Conservation (phyloP, 306 rosid genomes). For the Fragaria iinumae region DNA sequence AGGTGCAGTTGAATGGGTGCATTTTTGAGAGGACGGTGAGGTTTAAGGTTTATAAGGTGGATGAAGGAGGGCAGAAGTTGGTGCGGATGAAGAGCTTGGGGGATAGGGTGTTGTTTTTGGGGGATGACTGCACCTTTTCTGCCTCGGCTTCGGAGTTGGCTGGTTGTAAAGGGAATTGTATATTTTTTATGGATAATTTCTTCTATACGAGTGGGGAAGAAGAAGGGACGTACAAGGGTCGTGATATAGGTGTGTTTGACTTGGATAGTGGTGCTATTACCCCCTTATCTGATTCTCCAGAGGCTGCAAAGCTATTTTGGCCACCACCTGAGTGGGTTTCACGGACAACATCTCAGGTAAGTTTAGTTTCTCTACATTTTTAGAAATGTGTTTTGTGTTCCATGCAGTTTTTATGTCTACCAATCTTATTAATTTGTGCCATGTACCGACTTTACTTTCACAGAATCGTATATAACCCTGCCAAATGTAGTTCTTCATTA, state of each 20-base stretch:
- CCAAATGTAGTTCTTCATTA: not conserved
- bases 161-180: constrained; percentile 50
- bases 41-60: constrained; percentile 53
- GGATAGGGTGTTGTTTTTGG: constrained; percentile 63
- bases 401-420: not conserved
- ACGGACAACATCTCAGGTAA: constrained; percentile 27
- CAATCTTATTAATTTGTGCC: not conserved
- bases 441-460: not conserved
- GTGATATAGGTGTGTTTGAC: constrained; percentile 49
- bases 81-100: constrained; percentile 50
- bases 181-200: constrained; percentile 57
- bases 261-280: constrained; percentile 44
- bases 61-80: constrained; percentile 52
- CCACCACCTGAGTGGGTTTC: constrained; percentile 69
- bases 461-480: not conserved
- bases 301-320: constrained; percentile 60
- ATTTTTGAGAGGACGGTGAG: constrained; percentile 52
- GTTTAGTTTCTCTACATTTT: constrained; percentile 13
- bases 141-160: constrained; percentile 44
- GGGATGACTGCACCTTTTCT: constrained; percentile 73
- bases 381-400: constrained; percentile 10
- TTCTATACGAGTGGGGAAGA: constrained; percentile 23
- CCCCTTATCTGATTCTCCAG: constrained; percentile 46
- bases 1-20: constrained; percentile 22
- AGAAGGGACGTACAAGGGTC: constrained; percentile 37